Evolutionary conservation across 495 filamentous ascomycete genomes (phyloP).

Genomic region (Penicillium coprophilum): DNA sequence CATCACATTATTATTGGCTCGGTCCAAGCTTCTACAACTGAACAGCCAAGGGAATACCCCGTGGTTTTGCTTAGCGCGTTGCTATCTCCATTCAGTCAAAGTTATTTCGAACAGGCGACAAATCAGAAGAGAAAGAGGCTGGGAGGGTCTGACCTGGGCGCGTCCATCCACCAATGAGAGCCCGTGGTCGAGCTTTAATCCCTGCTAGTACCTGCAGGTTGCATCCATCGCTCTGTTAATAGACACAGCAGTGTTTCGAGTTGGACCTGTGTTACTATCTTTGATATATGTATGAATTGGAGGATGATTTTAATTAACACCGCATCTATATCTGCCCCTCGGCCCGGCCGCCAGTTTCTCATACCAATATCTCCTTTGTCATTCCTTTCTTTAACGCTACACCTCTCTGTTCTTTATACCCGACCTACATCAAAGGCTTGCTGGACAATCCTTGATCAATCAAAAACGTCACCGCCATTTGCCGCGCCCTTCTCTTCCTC

Average conservation of each 20-base stretch:
- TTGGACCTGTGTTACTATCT: slow-evolving; percentile 30
- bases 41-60: slow-evolving; percentile 18
- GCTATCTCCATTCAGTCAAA: slow-evolving; percentile 25
- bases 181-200: slow-evolving; percentile 11
- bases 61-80: slow-evolving; percentile 35
- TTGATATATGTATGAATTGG: slow-evolving; percentile 16
- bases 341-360: slow-evolving; percentile 11
- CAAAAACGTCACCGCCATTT: neutral
- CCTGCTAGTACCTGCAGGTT: slow-evolving; percentile 32
- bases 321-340: slow-evolving; percentile 21
- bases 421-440: slow-evolving; percentile 19
- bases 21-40: slow-evolving; percentile 4
- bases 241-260: slow-evolving; percentile 26
- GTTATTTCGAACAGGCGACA: slow-evolving; percentile 16
- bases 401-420: slow-evolving; percentile 5
- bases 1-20: slow-evolving; percentile 10
- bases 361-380: slow-evolving; percentile 14
- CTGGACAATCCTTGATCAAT: slow-evolving; percentile 9
- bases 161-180: slow-evolving; percentile 23
- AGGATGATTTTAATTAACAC: slow-evolving; percentile 16
- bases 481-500: neutral
- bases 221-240: slow-evolving; percentile 30
- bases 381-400: slow-evolving; percentile 17
- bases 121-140: slow-evolving; percentile 22
- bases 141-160: slow-evolving; percentile 22